Evolutionary conservation across 768 basidiomycete genomes (phyloP), one percentile per base, ranked within the genome.

Genomic region (Rhizopogon roseolus): DNA sequence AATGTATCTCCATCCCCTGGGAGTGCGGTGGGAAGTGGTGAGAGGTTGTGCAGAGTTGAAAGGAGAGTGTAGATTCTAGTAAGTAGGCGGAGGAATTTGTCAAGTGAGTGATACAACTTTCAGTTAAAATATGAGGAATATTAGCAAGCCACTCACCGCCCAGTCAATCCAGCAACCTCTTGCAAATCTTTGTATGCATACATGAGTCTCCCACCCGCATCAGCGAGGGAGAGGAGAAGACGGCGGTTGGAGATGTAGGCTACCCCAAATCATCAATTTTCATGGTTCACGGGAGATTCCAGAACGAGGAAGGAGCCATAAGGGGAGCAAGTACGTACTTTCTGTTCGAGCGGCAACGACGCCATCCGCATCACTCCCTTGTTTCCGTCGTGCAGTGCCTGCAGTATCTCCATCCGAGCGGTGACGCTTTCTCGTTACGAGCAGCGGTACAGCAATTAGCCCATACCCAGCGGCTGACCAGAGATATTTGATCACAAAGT

Each of bases 101-200:
- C 13, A 13, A 16, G 42, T 43, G 5, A 32, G 6, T 8, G 4
- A 38, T 32, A 37, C 7, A 27, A 27, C 19, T 37, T 9, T 29
- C 16, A 29, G 34, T 34, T 36, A 5, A 36, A 4, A 11, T 11
- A 36, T 13, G 34, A 36, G 34, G 34, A 36, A 36, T 36, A 13
- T 1, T 4, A 19, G 9, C 17, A 27, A 3, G 16, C 8, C 48
- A 41, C 60, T 28, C 52, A 66, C 66, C 66, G 66, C 28, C 86
- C 87, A 2, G 96, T 97, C 53, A 95, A 82, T 9, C 96, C 96
- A 5, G 93, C 93, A n/a, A 98, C 81, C 66, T 96, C 93, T 22
- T 97, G 82, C 6, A 98, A 74, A 62, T 98, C 96, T 65, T 97
- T 98, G 66, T 95, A 93, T 0, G 93, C 93, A 65, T 93, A 95